Base-by-base conservation (phyloP, 2,329 filamentous ascomycete genomes). In the Rhynchosporium graminicola region DNA sequence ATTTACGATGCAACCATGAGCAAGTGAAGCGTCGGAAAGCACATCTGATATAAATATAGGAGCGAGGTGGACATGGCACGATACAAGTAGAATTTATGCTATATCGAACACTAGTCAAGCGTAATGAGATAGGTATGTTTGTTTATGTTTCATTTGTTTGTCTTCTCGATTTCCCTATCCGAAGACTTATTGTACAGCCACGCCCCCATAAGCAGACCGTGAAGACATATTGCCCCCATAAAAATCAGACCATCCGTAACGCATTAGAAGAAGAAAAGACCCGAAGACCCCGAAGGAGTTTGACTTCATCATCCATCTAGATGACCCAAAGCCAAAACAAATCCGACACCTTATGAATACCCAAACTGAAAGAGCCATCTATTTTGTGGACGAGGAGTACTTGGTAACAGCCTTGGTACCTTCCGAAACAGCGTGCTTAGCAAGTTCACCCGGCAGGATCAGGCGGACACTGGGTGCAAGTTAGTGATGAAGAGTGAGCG, bases 371-470 rank as follows among this genome's bases (percentile, higher is more conserved):
- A 79, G 9, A 69, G 67, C 81, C 68, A 67, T 81, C 87, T 97
- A 98, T 92, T 98, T 99, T 81, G 93, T 95, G 77, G 94, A 97
- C 65, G 94, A 97, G 73, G 94, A 98, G 87, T 98, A 99, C 89
- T 99, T 99, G 86, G 95, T 99, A 74, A 99, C 95, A 63, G 95
- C 95, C 91, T 99, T 99, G 79, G 95, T 99, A 77, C 95, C 95
- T 84, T 99, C 95, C 74, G 95, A 99, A 55, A 99, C 95, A 72
- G 95, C 95, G 82, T 99, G 95, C 90, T 99, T 99, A 79, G 95
- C 95, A 74, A 99, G 87, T 83, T 99, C 95, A 83, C 95, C 95
- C 52, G 95, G 95, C 60, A 99, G 90, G 81, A 99, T 99, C 67
- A 99, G 88, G 72, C 95, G 90, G 74, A 99, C 95, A 73, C 85